phyloP scores from a whole-genome alignment of 768 basidiomycete genomes.

The Panaeolus papilionaceus region DNA sequence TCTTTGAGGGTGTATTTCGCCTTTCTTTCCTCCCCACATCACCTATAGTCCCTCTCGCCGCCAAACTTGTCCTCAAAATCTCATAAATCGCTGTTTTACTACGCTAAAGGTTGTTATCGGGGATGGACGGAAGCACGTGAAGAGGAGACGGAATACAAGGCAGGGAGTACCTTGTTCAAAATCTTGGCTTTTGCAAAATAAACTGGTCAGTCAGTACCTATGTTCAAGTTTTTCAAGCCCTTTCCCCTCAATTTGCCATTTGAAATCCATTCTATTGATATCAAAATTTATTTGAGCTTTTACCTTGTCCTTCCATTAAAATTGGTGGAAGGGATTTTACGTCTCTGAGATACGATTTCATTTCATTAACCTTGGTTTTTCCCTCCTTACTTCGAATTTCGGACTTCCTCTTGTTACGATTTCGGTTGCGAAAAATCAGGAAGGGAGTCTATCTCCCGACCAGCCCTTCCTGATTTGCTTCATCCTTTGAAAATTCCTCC shows the following conservation, averaged over 20 bases:
- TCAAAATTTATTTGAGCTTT: not conserved
- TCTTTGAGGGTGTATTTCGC: conserved; percentile 5
- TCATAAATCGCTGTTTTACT: not conserved
- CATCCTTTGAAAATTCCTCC: conserved; percentile 24
- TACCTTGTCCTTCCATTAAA: not conserved
- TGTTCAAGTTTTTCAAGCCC: not conserved
- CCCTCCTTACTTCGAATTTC: conserved; percentile 23
- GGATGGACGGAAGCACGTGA: not conserved
- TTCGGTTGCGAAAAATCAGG: not conserved
- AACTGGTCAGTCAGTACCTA: not conserved
- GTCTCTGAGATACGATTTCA: not conserved
- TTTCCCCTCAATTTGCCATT: not conserved
- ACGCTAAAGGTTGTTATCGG: not conserved
- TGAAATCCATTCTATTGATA: not conserved
- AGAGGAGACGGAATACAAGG: not conserved
- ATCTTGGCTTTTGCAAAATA: not conserved
- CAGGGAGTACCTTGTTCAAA: not conserved
- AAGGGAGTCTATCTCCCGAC: conserved; percentile 17
- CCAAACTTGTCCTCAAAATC: not conserved
- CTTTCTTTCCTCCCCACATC: conserved; percentile 25
- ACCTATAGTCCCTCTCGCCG: not conserved
- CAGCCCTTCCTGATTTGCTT: conserved; percentile 23
- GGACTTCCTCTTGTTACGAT: conserved; percentile 26
- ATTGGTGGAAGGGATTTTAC: not conserved
- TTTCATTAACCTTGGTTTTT: conserved; percentile 5